These are phyloP conservation scores for Hypoxylon sp. DNA, from an alignment of 2,329 filamentous ascomycete genomes.

Conservation along the genomic window DNA sequence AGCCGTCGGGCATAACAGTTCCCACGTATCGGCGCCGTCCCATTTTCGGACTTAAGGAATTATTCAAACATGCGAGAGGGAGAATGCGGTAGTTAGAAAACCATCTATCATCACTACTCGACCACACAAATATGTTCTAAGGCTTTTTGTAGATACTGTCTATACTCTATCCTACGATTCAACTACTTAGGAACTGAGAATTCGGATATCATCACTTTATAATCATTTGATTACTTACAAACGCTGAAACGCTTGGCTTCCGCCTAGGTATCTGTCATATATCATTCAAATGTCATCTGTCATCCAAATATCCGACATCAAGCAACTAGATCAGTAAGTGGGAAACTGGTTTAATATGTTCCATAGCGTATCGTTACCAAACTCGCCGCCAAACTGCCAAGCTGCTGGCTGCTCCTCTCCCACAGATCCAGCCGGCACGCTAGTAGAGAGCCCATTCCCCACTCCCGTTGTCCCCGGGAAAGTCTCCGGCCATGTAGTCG, in stretches of 20 bases:
- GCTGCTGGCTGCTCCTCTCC: slow-evolving; percentile 46
- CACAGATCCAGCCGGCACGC: slow-evolving; percentile 6
- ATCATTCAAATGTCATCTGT: slow-evolving; percentile 12
- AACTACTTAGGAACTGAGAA: neutral
- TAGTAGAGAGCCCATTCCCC: slow-evolving; percentile 26
- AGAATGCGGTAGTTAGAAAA: neutral
- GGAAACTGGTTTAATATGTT: slow-evolving; percentile 66
- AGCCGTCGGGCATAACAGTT: slow-evolving; percentile 25
- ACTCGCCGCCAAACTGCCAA: slow-evolving; percentile 69
- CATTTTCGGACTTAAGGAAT: slow-evolving; percentile 23
- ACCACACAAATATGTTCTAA: neutral
- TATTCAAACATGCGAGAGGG: neutral
- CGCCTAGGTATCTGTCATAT: slow-evolving; percentile 18
- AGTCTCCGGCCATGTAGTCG: slow-evolving; percentile 44
- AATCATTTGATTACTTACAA: slow-evolving; percentile 8
- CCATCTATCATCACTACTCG: neutral
- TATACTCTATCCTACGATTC: neutral
- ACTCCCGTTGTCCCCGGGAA: slow-evolving; percentile 36
- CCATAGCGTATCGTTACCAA: slow-evolving; percentile 69
- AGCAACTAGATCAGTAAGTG: slow-evolving; percentile 41
- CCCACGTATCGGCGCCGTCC: neutral
- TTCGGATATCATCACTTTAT: slow-evolving; percentile 17
- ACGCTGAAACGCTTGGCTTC: slow-evolving; percentile 1
- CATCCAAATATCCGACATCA: slow-evolving; percentile 8
- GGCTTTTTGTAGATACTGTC: neutral